Evolutionary conservation across 2,329 filamentous ascomycete genomes (phyloP).

Genomic region (Talaromyces pinophilus): DNA sequence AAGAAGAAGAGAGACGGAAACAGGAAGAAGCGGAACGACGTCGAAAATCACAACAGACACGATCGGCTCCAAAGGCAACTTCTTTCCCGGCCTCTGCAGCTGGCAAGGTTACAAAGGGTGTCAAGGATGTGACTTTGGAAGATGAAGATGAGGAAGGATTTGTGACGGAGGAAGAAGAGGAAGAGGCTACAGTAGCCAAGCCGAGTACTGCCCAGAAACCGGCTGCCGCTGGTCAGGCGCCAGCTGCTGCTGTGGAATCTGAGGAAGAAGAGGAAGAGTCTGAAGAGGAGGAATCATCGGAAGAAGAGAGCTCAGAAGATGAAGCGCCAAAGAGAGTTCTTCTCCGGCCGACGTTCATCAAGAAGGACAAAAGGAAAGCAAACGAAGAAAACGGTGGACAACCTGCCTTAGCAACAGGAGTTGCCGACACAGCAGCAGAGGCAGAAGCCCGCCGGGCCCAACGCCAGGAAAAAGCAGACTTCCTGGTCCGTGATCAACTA

Average conservation of each 20-base stretch:
- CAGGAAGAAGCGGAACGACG: conserved; percentile 41
- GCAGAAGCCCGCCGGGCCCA: conserved; percentile 46
- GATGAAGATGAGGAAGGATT: conserved; percentile 60
- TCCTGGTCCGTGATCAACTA: conserved; percentile 84
- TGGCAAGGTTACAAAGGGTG: conserved; percentile 36
- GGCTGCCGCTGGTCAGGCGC: conserved; percentile 32
- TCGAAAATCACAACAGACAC: conserved; percentile 50
- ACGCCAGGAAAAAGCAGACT: conserved; percentile 71
- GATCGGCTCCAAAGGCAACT: conserved; percentile 48
- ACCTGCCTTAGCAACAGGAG: conserved; percentile 25
- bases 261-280: conserved; percentile 47
- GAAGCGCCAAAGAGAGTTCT: conserved; percentile 59
- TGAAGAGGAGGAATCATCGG: conserved; percentile 52
- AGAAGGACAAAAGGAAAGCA: conserved; percentile 60
- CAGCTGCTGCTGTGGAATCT: conserved; percentile 44
- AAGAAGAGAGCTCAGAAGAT: conserved; percentile 60
- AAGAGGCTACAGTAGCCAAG: conserved; percentile 31
- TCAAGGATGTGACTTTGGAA: conserved; percentile 41
- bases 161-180: conserved; percentile 57
- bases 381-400: conserved; percentile 29
- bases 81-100: conserved; percentile 39
- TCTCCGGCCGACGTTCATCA: conserved; percentile 67
- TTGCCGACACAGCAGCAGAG: conserved; percentile 46
- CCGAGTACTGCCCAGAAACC: conserved; percentile 25
- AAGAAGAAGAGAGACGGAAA: conserved; percentile 45